Base-by-base conservation (phyloP, 768 basidiomycete genomes). In the Butyriboletus loyo region DNA sequence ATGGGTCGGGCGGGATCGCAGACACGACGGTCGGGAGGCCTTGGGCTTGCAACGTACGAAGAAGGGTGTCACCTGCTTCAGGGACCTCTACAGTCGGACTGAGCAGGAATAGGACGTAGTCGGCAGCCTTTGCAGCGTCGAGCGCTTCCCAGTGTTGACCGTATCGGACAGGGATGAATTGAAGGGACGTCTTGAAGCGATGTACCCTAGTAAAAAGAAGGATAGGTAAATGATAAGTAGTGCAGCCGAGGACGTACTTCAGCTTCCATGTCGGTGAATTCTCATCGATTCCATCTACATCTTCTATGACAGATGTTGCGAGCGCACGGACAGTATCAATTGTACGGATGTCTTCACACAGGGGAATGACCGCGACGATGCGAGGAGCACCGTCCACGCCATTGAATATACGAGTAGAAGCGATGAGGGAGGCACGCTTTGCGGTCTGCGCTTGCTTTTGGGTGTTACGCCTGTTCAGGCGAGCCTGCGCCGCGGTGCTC, bases 111-210 rank as follows among this genome's bases (percentile, higher is more conserved):
- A 97, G 77, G 40, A 93, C 85, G 64, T 96, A 98, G 70, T 98
- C 95, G 10, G 92, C 89, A 3, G 83, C 87, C 65, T 92, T 86
- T 63, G 86, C 88, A 0, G 86, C 87, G 62, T 97, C 93, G 35
- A 98, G 77, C 5, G 89, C 80, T 3, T 82, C 78, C 68, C 91
- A 96, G 46, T 90, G 79, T 41, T 74, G 75, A 50, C 81, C 78
- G 61, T 90, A 87, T 2, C 80, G 83, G 2, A 96, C 76, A 37
- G 84, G 84, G 47, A 92, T 76, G 69, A 97, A 89, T 63, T 97
- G 94, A 4, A 98, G 75, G 7, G 87, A 89, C 0, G 93, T 93
- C 71, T 89, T 94, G 77, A 93, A 97, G 21, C 91, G 82, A 44
- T 92, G 89, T 34, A 85, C 89, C 65, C 93, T 95, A 7, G 57